Conservation (phyloP, 495 filamentous ascomycete genomes). For the Penicilliopsis zonata region DNA sequence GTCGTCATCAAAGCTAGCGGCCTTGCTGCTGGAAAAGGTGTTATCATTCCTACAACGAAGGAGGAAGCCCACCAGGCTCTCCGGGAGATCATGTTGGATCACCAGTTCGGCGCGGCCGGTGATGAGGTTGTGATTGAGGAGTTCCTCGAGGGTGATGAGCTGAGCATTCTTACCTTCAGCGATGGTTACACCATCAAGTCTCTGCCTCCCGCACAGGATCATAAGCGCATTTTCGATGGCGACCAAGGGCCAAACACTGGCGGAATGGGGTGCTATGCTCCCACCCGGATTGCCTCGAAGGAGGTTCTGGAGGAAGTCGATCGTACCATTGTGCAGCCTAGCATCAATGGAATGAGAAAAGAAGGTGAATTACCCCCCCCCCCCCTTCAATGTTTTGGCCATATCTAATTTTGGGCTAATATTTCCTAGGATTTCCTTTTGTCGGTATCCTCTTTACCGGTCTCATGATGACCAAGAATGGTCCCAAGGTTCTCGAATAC, state of each 20-base stretch:
- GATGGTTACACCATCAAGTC: slow-evolving; percentile 79
- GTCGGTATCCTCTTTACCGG: slow-evolving; percentile 87
- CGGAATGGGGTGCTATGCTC: slow-evolving; percentile 96
- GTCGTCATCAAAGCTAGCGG: slow-evolving; percentile 87
- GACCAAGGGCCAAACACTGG: slow-evolving; percentile 92
- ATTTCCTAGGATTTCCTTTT: slow-evolving; percentile 50
- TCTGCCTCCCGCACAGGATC: slow-evolving; percentile 89
- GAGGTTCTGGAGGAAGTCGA: slow-evolving; percentile 67
- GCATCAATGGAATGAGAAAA: slow-evolving; percentile 75
- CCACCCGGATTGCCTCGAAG: slow-evolving; percentile 69
- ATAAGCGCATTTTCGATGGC: slow-evolving; percentile 87
- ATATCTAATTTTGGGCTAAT: background rate
- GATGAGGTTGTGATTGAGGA: slow-evolving; percentile 96
- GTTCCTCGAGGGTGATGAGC: slow-evolving; percentile 80
- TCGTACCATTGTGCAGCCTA: slow-evolving; percentile 73
- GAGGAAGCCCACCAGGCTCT: slow-evolving; percentile 74
- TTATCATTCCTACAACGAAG: slow-evolving; percentile 70
- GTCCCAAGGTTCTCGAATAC: slow-evolving; percentile 88
- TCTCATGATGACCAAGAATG: slow-evolving; percentile 82
- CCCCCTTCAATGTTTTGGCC: slow-evolving; percentile 11
- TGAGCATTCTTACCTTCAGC: slow-evolving; percentile 82
- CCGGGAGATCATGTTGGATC: slow-evolving; percentile 79
- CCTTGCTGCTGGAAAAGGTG: slow-evolving; percentile 83
- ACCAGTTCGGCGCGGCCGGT: slow-evolving; percentile 77
- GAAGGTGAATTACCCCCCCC: slow-evolving; percentile 39